Conservation (phyloP, 2,329 filamentous ascomycete species). For the Colletotrichum trifolii region DNA sequence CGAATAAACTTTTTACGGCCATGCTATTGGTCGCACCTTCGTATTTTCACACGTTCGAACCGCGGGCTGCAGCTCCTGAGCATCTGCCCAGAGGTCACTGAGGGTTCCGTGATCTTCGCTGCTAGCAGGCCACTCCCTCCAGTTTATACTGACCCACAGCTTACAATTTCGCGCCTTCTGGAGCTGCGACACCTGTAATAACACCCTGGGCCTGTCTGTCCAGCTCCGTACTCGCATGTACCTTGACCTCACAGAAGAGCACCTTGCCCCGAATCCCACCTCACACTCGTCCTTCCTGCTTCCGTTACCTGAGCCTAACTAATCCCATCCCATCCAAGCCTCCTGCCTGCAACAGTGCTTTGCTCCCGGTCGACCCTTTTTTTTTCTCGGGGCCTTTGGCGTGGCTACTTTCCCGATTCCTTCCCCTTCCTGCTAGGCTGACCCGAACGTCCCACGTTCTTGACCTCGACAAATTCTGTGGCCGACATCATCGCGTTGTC, state of each 20-base stretch:
- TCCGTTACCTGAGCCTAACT: slow-evolving; percentile 25
- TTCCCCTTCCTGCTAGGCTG: slow-evolving; percentile 33
- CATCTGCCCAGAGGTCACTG: slow-evolving; percentile 10
- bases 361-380: slow-evolving; percentile 34
- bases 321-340: slow-evolving; percentile 27
- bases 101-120: slow-evolving; percentile 3
- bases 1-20: slow-evolving; percentile 21
- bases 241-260: background rate
- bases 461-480: slow-evolving; percentile 29
- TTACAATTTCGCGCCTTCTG: background rate
- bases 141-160: background rate
- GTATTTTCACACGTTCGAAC: slow-evolving; percentile 15
- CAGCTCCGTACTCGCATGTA: slow-evolving; percentile 27
- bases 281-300: slow-evolving; percentile 25
- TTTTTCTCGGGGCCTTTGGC: slow-evolving; percentile 26
- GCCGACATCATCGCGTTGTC: slow-evolving; percentile 18
- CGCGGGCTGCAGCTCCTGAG: slow-evolving; percentile 21
- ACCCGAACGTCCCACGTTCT: slow-evolving; percentile 32
- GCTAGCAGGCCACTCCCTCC: background rate
- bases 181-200: slow-evolving; percentile 14
- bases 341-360: slow-evolving; percentile 21
- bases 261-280: slow-evolving; percentile 8
- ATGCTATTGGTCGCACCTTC: slow-evolving; percentile 23
- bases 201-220: slow-evolving; percentile 1
- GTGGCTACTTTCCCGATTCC: slow-evolving; percentile 34